phyloP scores from a whole-genome alignment of 2,329 filamentous ascomycete species.

The Apiospora phragmitis region DNA sequence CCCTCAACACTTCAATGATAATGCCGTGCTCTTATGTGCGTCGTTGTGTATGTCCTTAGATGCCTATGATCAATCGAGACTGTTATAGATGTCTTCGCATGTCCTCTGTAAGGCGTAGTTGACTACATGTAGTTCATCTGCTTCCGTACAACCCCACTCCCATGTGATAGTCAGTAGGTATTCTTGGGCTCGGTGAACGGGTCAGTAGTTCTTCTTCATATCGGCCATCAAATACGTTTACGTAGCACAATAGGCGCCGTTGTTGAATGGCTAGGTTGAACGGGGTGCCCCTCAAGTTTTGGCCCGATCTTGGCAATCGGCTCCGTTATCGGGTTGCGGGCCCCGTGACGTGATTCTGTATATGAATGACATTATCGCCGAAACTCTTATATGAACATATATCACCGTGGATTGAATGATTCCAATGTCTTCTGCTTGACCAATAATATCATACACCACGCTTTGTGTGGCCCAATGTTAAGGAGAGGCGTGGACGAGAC shows the following conservation, averaged over 20 bases:
- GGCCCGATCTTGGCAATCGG: conserved; percentile 5
- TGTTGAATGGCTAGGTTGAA: neutral
- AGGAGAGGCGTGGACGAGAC: neutral
- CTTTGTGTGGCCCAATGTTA: neutral
- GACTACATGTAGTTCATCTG: neutral
- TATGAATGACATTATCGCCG: neutral
- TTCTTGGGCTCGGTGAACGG: neutral
- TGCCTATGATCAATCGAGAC: no score
- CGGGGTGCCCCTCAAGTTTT: neutral
- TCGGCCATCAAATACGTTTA: neutral
- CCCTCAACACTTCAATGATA: neutral
- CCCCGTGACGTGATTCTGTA: neutral
- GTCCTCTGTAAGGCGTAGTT: neutral
- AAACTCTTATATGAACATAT: neutral
- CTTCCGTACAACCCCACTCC: neutral
- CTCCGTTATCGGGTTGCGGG: neutral
- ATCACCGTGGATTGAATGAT: neutral
- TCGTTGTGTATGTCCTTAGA: neutral
- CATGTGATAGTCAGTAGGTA: neutral
- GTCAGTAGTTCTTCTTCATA: neutral
- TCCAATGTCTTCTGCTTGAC: neutral
- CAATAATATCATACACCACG: neutral
- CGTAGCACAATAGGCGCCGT: neutral
- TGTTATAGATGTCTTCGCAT: neutral
- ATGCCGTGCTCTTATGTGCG: neutral